Evolutionary conservation across 768 basidiomycete genomes (phyloP), one percentile per base, ranked within the genome.

Genomic region (Tremella yokohamensis): DNA sequence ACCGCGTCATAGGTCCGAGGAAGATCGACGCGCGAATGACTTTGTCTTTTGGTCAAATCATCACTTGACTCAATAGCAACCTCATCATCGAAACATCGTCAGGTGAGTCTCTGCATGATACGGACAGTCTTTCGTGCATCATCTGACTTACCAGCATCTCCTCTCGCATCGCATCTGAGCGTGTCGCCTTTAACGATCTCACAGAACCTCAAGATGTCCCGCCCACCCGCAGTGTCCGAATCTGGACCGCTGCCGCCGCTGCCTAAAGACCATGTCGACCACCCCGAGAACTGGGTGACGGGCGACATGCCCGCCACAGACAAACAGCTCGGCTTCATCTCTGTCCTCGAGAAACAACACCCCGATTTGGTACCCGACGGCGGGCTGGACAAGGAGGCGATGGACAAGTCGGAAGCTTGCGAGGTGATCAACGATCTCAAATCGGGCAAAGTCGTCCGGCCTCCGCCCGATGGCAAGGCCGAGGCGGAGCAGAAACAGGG

Each of bases 341-440:
- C 57, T 3, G 65, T 66, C 0, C 61, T 73, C n/a, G 67, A 72
- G 52, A 49, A 55, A 4, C 63, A 72, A 50, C 54, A 72, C 29
- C 58, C 61, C 1, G 64, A 56, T 2, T 37, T 61, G 11, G 54
- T 66, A 6, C 58, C 64, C 2, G 58, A 47, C 11, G 67, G 42
- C 8, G 65, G 62, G 0, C 24, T 67, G 8, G 68, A 75, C 24
- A 58, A 61, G 4, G 68, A 63, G 3, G 52, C 44, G 4, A 38
- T 76, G 53, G 62, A 65, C 18, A 76, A 76, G 62, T 66, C 64
- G 40, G 72, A 74, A 45, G 75, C 75, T 3, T 72, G 70, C 42
- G 72, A 70, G 53, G 60, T 71, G 39, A 77, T 77, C 44, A 72
- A 76, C 24, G 62, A 65, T 29, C 56, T 76, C 49, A 74, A 74